Base-by-base conservation (phyloP, 352 stramenopile genomes). In the Phytophthora tubulina region DNA sequence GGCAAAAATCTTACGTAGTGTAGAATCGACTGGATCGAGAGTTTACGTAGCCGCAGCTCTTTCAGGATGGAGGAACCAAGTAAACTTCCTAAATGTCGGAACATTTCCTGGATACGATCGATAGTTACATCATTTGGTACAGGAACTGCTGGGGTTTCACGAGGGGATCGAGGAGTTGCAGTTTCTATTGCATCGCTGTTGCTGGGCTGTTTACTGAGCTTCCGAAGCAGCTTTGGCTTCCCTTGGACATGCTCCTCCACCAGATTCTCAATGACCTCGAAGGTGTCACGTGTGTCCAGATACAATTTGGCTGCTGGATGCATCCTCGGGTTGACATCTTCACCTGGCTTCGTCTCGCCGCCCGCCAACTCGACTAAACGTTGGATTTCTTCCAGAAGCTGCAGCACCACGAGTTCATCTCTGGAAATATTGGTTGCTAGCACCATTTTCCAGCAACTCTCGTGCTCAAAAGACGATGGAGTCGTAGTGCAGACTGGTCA, bases 311-410 rank as follows among this genome's bases (percentile, higher is more conserved):
- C 84, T 3, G 86, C 86, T 7, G 85, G 83, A n/a, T 82, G 75
- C 46, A 90, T 73, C 2, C 79, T 70, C 46, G 80, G 66, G 33
- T 81, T 87, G 0, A 71, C 38, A 10, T 67, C 69, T 44, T 59
- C 75, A 5, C 58, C 45, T 33, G 63, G 36, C 41, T 70, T 69
- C 5, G 53, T 52, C 14, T 61, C 17, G 21, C 58, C 57, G 4
- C 71, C 63, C 6, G 74, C 72, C 21, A 80, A 39, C 10, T 73
- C 58, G 33, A 84, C 72, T 44, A 78, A 75, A 0, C 70, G 70
- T 58, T 86, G 79, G 63, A 94, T 94, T 70, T 93, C 84, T 49
- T 87, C 84, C n/a, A 93, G 72, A 36, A 91, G 68, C 66, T 94
- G 76, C 32, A 92, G 63, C 48, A 92, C 84, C 31, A 94, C 82